These are phyloP conservation scores for Ascochyta lentis DNA, from an alignment of 2,329 filamentous ascomycete species.

Conservation along the genomic window DNA sequence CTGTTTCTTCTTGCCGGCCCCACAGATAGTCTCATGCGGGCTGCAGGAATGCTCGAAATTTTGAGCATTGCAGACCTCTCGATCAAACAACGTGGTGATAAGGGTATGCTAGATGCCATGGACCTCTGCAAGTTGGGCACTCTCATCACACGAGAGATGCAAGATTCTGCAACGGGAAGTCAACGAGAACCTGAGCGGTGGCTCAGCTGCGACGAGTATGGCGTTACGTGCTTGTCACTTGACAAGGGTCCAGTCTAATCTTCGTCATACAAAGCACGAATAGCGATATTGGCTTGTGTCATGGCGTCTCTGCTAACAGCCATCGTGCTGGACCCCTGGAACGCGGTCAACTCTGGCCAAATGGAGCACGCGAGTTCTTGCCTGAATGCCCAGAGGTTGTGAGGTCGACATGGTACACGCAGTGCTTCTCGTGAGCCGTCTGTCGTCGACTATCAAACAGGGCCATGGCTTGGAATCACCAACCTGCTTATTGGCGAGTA, in stretches of 20 bases:
- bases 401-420: constrained; percentile 12
- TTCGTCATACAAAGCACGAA: constrained; percentile 38
- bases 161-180: constrained; percentile 17
- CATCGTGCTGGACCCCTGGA: constrained; percentile 17
- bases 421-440: constrained; percentile 17
- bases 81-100: constrained; percentile 28
- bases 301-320: constrained; percentile 27
- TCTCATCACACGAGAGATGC: constrained; percentile 13
- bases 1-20: constrained; percentile 32
- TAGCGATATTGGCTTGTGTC: constrained; percentile 39
- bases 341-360: constrained; percentile 33
- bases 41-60: constrained; percentile 15
- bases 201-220: constrained; percentile 16
- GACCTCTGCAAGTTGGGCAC: constrained; percentile 2
- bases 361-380: constrained; percentile 13
- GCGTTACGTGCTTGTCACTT: constrained; percentile 16
- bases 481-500: constrained; percentile 20
- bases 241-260: constrained; percentile 31
- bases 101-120: not conserved
- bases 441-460: constrained; percentile 17
- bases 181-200: constrained; percentile 13
- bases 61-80: constrained; percentile 13
- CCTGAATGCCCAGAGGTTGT: constrained; percentile 14
- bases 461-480: not conserved
- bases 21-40: constrained; percentile 24